These are phyloP conservation scores for Tulasnella sp. DNA, from an alignment of 768 basidiomycete species.

Conservation along the genomic window DNA sequence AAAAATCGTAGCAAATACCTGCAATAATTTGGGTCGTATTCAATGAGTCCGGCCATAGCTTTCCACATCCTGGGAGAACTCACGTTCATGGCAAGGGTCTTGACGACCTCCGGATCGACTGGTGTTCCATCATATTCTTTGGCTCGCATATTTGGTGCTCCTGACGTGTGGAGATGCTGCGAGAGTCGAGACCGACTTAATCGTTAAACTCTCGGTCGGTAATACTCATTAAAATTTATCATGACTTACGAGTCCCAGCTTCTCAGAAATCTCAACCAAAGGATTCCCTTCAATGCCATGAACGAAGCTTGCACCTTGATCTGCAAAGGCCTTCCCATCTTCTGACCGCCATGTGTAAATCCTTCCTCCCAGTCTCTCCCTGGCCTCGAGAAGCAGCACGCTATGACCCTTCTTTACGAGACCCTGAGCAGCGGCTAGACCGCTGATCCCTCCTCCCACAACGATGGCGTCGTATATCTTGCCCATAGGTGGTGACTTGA, in stretches of 20 bases:
- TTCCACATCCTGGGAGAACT: too few relatives aligned
- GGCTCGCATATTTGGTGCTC: not conserved
- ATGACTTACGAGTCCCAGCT: slow-evolving; percentile 19
- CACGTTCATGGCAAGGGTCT: not conserved
- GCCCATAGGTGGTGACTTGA: not conserved
- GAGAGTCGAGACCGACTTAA: too few relatives aligned
- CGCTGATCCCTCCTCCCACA: slow-evolving; percentile 22
- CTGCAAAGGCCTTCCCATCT: slow-evolving; percentile 6
- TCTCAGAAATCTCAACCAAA: not conserved
- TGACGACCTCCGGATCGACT: not conserved
- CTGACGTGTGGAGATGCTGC: not conserved
- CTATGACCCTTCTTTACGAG: slow-evolving; percentile 9
- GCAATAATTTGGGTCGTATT: not conserved
- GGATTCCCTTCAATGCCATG: slow-evolving; percentile 22
- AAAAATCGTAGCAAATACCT: slow-evolving; percentile 12
- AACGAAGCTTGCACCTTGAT: slow-evolving; percentile 21
- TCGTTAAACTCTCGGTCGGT: too few relatives aligned
- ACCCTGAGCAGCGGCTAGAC: slow-evolving; percentile 18
- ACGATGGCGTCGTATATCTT: slow-evolving; percentile 18
- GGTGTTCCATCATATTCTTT: not conserved
- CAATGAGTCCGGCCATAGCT: not conserved
- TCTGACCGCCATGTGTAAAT: slow-evolving; percentile 8
- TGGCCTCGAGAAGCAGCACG: slow-evolving; percentile 22
- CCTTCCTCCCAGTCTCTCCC: slow-evolving; percentile 21
- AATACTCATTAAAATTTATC: too few relatives aligned